Evolutionary conservation across 306 rosid species (phyloP).

Genomic region (Notholithocarpus densiflorus): DNA sequence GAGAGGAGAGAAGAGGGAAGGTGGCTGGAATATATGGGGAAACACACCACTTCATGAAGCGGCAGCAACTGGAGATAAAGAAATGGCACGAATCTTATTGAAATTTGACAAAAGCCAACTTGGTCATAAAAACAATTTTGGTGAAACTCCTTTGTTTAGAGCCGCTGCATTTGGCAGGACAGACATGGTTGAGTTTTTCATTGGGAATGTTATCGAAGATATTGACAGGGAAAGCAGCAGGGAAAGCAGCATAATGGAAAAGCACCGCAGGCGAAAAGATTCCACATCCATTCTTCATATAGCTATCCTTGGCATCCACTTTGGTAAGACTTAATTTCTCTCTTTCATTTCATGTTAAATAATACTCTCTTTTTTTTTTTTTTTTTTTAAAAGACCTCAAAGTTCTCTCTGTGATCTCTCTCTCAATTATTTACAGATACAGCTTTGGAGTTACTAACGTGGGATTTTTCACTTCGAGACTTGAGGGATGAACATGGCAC

Average conservation of each 20-base stretch:
- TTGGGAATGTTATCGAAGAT: background rate
- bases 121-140: background rate
- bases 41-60: conserved; percentile 23
- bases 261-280: background rate
- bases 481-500: background rate
- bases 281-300: conserved; percentile 23
- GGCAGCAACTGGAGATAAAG: background rate
- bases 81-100: background rate
- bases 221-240: no score
- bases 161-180: conserved; percentile 13
- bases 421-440: background rate
- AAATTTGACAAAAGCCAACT: no score
- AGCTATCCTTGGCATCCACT: conserved; percentile 18
- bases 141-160: conserved; percentile 26
- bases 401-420: background rate
- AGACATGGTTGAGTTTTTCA: background rate
- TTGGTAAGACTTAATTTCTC: conserved; percentile 3
- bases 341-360: background rate
- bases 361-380: background rate
- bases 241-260: background rate
- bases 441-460: background rate
- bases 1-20: no score
- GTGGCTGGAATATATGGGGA: background rate
- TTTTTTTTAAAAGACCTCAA: no score
- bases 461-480: background rate